Evolutionary conservation across 148 eudicot species (phyloP), one percentile per base, ranked within the genome.

Genomic region (Heliamphora exappendiculata): DNA sequence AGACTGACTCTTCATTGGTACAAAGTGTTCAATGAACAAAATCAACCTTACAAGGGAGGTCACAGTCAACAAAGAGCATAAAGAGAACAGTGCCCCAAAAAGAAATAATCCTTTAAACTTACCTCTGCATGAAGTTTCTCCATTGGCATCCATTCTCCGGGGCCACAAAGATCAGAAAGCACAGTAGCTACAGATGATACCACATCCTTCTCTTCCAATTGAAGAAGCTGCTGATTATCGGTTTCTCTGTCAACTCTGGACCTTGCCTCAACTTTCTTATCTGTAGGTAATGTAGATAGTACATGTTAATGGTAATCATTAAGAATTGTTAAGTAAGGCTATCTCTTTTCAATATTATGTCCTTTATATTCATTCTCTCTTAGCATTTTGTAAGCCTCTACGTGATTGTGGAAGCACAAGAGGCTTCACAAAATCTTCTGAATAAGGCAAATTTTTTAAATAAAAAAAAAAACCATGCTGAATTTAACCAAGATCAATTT

Each of bases 111-210:
- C 28, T 47, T 29, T 9, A 49, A 64, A 80, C 88, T 80, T 80
- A 90, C 98, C 98, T 88, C 91, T 3, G 66, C 39, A 14, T 60
- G 36, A 28, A 60, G 34, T 82, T 88, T 90, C 84, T 94, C 98
- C 92, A 92, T 88, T 34, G 98, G 87, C 98, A 94, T 89, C 97
- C 96, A 92, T 83, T 94, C 97, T 67, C 98, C 95, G 7, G 97
- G 98, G 72, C 97, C 90, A 73, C 98, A 94, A 54, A 87, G 82
- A 83, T 94, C 96, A 69, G 96, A 90, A 45, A 94, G 81, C 67
- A 87, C 89, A 28, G 83, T 94, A 39, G 95, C 98, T 34, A 90
- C 91, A 77, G 97, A 92, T 62, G 96, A 89, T 51, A 94, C 95
- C 34, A 92, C 91, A 64, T 90, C 95, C 79, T 92, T 88, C 81